A percentile compares a stretch with the other conserved stretches of the same genome.
Conservation (phyloP, 176 grass and related monocot genomes). For the Microstegium vimineum region DNA sequence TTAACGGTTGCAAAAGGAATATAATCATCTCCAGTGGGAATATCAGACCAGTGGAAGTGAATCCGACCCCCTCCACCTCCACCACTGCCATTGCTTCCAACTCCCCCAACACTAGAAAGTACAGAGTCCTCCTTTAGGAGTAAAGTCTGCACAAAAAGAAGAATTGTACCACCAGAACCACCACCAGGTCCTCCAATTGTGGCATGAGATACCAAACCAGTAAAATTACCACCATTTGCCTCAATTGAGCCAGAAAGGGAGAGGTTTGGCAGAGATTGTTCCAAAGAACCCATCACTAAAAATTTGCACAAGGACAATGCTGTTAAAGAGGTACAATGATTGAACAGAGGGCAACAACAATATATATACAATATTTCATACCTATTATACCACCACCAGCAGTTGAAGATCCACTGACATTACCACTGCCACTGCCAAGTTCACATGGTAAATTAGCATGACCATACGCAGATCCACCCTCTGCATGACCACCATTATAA, state of each 20-base stretch:
- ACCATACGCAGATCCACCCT: conserved; percentile 76
- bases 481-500: conserved; percentile 37
- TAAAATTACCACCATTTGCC: conserved; percentile 79
- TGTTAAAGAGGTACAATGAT: conserved; percentile 27
- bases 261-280: conserved; percentile 64
- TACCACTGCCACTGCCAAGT: conserved; percentile 96
- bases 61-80: conserved; percentile 92
- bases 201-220: conserved; percentile 31
- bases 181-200: conserved; percentile 63
- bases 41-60: conserved; percentile 94
- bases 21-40: conserved; percentile 93
- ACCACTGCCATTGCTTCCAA: conserved; percentile 62
- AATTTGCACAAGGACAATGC: conserved; percentile 23
- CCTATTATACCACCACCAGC: conserved; percentile 94
- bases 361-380: conserved; percentile 26
- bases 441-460: conserved; percentile 92
- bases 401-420: conserved; percentile 67
- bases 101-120: conserved; percentile 76
- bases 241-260: conserved; percentile 68
- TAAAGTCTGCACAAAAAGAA: conserved; percentile 77
- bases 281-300: conserved; percentile 95
- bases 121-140: conserved; percentile 51
- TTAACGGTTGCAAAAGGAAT: conserved; percentile 69
- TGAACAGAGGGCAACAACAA: background rate
- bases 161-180: conserved; percentile 95